Base-by-base conservation (phyloP, 768 basidiomycete species). In the Coprinellus micaceus region DNA sequence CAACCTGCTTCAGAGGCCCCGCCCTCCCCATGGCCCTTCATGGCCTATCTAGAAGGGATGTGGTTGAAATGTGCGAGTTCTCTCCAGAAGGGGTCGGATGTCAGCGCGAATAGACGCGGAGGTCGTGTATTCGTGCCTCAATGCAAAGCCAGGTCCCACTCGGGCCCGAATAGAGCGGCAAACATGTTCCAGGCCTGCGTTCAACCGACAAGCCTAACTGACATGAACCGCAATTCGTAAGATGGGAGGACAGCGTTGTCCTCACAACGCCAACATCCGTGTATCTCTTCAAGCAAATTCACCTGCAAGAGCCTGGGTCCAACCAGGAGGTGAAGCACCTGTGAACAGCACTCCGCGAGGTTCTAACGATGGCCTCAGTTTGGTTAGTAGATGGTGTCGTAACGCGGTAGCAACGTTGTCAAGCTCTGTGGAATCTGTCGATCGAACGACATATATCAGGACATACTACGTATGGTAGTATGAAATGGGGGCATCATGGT, bases 361-460 rank as follows among this genome's bases (percentile, higher is more conserved):
- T 19, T 25, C 21, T 45, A 21, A 21, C 21, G 44, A 21, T n/a
- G 49, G 49, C 29, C 29, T 30, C 30, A 13, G 30, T 51, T 36
- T 12, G 30, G 26, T 37, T 36, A 51, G 49, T 37, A 19, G 22
- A 33, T 29, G 21, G n/a, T 48, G 28, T 28, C 47, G 17, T 26
- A 26, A 10, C 28, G 26, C 24, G 24, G 49, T 37, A 29, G 49
- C 47, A 55, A 55, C 54, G 54, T 55, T 55, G 39, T 48, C 33
- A 41, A 24, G 33, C 17, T 22, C 24, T 56, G 55, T 24, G 55
- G 55, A 51, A 50, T 56, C 55, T 56, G 55, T 56, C 55, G 55
- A 56, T 56, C 55, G 39, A 15, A 43, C 21, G 19, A 9, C 22
- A 15, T 28, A 44, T 53, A 52, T 41, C 39, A 21, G 47, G 47